Percentiles rank a stretch among this genome's conserved stretches.
Evolutionary conservation across 257 asterid species (phyloP).

Genomic region (Solanum megistacrolobum): DNA sequence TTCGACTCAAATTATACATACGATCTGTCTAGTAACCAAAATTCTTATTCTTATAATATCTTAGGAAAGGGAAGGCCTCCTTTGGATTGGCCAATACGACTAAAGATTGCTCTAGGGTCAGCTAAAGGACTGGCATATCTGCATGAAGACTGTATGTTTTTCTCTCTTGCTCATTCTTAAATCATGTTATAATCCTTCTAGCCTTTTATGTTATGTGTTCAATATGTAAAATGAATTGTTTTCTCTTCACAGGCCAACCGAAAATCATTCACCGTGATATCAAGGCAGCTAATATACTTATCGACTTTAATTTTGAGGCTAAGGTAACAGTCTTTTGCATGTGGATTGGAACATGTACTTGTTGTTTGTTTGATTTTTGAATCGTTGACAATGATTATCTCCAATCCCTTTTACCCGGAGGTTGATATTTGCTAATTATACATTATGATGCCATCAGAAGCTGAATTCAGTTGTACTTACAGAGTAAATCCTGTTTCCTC

Average conservation of each 20-base stretch:
- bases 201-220: not conserved
- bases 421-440: not conserved
- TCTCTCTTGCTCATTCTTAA: not conserved
- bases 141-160: slow-evolving; percentile 41
- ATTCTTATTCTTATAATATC: not conserved
- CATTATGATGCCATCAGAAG: not conserved
- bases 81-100: slow-evolving; percentile 27
- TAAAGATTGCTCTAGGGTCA: slow-evolving; percentile 42
- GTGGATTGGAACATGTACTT: not conserved
- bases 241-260: slow-evolving; percentile 60
- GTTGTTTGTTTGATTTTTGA: not conserved
- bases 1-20: not conserved
- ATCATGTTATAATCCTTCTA: not conserved
- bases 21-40: not conserved
- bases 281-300: slow-evolving; percentile 81
- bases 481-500: not conserved
- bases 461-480: not conserved
- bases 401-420: not conserved
- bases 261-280: slow-evolving; percentile 89
- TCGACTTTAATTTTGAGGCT: slow-evolving; percentile 79
- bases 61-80: slow-evolving; percentile 40
- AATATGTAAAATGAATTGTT: not conserved
- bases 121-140: slow-evolving; percentile 51
- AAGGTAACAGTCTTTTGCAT: slow-evolving; percentile 31
- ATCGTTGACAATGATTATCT: not conserved